Evolutionary conservation across 1,284 basidiomycete species (phyloP).

Genomic region (Trichosporon faecale): DNA sequence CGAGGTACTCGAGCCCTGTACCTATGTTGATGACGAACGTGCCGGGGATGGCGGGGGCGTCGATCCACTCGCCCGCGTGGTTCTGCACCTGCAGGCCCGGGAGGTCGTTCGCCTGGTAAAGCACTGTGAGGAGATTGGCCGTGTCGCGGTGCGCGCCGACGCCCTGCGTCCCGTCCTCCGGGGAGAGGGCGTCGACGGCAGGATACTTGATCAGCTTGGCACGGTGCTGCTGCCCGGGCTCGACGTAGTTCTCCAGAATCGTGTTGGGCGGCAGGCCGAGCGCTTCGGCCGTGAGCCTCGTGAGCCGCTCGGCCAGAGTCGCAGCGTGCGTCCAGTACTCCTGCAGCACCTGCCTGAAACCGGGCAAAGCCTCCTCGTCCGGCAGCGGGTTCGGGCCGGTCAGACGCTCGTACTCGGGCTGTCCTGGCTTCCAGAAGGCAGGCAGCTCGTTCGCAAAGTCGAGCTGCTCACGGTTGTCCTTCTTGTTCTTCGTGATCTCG

Average conservation of each 20-base stretch:
- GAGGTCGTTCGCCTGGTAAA: slow-evolving; percentile 57
- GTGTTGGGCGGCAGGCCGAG: slow-evolving; percentile 19
- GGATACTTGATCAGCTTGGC: slow-evolving; percentile 28
- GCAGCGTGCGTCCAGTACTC: slow-evolving; percentile 14
- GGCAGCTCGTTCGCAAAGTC: slow-evolving; percentile 28
- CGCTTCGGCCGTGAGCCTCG: slow-evolving; percentile 17
- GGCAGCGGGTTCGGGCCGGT: slow-evolving; percentile 25
- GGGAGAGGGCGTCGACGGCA: slow-evolving; percentile 19
- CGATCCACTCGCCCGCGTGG: slow-evolving; percentile 61
- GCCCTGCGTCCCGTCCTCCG: slow-evolving; percentile 23
- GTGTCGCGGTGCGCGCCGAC: slow-evolving; percentile 28
- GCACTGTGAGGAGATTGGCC: slow-evolving; percentile 61
- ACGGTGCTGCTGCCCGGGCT: slow-evolving; percentile 23
- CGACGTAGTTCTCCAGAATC: slow-evolving; percentile 18
- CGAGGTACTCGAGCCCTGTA: slow-evolving; percentile 84
- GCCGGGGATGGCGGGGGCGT: slow-evolving; percentile 62
- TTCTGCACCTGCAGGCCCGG: slow-evolving; percentile 67
- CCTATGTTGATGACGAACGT: slow-evolving; percentile 75
- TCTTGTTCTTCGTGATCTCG: slow-evolving; percentile 28
- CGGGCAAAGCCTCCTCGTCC: slow-evolving; percentile 11
- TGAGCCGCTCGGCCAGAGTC: slow-evolving; percentile 19
- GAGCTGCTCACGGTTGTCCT: slow-evolving; percentile 28
- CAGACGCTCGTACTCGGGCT: slow-evolving; percentile 21
- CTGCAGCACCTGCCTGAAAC: slow-evolving; percentile 16
- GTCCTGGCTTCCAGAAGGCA: slow-evolving; percentile 18